Evolutionary conservation across 2,329 filamentous ascomycete species (phyloP).

Genomic region (Venturia aucupariae): DNA sequence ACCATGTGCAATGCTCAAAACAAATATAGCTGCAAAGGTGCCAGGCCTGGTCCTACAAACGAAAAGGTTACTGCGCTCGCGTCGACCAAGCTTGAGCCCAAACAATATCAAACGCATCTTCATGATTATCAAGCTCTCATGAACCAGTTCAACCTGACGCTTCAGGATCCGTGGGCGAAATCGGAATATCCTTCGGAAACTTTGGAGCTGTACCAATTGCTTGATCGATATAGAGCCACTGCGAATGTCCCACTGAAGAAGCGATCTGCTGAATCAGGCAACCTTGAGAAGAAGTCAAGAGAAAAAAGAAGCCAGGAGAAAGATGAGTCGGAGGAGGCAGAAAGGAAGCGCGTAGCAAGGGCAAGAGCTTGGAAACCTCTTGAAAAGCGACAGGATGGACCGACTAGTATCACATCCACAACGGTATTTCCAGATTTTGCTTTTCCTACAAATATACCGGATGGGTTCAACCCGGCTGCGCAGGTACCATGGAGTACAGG

Average conservation of each 20-base stretch:
- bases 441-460: conserved; percentile 4
- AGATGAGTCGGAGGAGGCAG: neutral
- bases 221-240: conserved; percentile 23
- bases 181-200: conserved; percentile 25
- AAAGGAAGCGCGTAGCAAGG: neutral
- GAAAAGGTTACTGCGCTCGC: conserved; percentile 27
- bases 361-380: conserved; percentile 3
- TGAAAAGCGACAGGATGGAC: neutral
- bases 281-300: no score
- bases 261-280: neutral
- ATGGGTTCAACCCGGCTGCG: neutral
- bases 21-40: conserved; percentile 41
- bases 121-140: conserved; percentile 35
- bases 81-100: conserved; percentile 23
- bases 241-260: conserved; percentile 5
- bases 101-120: conserved; percentile 29
- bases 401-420: neutral
- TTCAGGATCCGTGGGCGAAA: conserved; percentile 35
- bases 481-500: conserved; percentile 5
- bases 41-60: conserved; percentile 35
- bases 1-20: conserved; percentile 37
- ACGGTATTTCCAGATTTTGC: conserved; percentile 3
- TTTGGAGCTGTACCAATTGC: conserved; percentile 30
- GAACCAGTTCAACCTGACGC: conserved; percentile 32
- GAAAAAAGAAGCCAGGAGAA: neutral